Evolutionary conservation across 805 yeast genomes (phyloP), one percentile per base, ranked within the genome.

Genomic region (Starmerella powellii): DNA sequence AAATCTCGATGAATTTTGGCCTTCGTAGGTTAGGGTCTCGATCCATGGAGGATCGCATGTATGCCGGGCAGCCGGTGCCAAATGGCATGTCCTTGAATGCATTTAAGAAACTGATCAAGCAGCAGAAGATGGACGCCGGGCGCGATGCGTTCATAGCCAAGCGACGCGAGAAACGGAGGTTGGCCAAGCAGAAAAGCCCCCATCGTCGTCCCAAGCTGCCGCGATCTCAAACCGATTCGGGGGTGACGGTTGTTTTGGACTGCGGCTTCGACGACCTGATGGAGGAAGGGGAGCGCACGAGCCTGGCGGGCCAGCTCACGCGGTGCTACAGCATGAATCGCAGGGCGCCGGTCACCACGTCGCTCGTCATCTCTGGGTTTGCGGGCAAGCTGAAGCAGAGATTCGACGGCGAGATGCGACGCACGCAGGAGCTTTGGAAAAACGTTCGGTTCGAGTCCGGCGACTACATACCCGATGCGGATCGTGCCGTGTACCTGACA

Each of bases 261-360:
- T 88, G 98, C 62, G 81, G 72, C 13, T 88, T 88, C 60, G 97
- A 91, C 56, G 91, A 82, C 34, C 56, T 81, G 54, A 91, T 91
- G 98, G 73, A 71, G 29, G 82, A 77, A 16, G 78, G 78, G 47
- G 81, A 77, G 52, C 61, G 67, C 16, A 72, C 72, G 2, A 82
- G 94, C 17, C 61, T 88, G 56, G 73, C 85, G 6, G 72, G 76
- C 38, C 98, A 88, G 62, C 69, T 91, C 38, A 76, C 88, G 3
- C 68, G 95, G 45, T 71, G 84, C 38, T 88, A 88, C 60, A 73
- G 94, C 6, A 80, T 80, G 15, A 84, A 81, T 57, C 72, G 81
- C 51, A 72, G 74, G 38, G 73, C 82, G 15, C 56, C 61, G 34
- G 67, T 70, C 46, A 72, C 70, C 8, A 74, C 84, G 3, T 72